Evolutionary conservation across 495 filamentous ascomycete species (phyloP), one percentile per base, ranked within the genome.

Genomic region (Penicillium desertorum): DNA sequence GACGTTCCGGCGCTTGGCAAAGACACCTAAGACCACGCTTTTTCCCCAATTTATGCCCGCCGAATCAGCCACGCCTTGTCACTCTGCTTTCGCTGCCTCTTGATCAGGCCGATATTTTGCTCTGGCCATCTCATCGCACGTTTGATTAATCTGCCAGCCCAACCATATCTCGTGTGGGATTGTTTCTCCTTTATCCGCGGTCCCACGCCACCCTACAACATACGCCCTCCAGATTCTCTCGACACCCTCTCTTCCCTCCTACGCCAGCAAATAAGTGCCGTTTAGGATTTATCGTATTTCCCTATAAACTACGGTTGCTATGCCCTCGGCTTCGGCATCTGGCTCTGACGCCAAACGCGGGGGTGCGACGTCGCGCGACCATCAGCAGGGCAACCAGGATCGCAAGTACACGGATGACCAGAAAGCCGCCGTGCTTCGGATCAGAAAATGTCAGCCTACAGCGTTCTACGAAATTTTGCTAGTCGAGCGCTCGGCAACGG

Each of bases 401-500:
- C 87, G 91, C 58, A 90, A 88, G 71, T 96, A 85, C 73, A 98
- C 93, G 6, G 72, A 82, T 22, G 94, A 96, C 56, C 93, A 98
- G 69, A 93, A 94, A 69, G 82, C 86, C 0, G 92, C 92, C 14
- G 94, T 98, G 20, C 73, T 96, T 55, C 82, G 94, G 43, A 92
- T 98, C 63, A 84, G 89, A 56, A 81, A 81, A 77, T 98, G 94
- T 71, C 77, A 81, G 22, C 74, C 90, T 34, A 96, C 90, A 5
- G 91, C 88, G 3, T 98, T 92, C 71, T 98, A 98, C 76, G 94
- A 96, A 72, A 97, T 98, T 62, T 75, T 98, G 39, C 84, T 83
- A 7, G 67, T 92, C 42, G 86, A 92, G 65, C 82, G 81, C 60
- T 82, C 87, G 12, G 87, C 86, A 53, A 82, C 83, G 32, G 92